Percentiles rank a stretch among this genome's conserved stretches.
phyloP scores from a whole-genome alignment of 2,329 filamentous ascomycete genomes.

The Aspergillus candidus region DNA sequence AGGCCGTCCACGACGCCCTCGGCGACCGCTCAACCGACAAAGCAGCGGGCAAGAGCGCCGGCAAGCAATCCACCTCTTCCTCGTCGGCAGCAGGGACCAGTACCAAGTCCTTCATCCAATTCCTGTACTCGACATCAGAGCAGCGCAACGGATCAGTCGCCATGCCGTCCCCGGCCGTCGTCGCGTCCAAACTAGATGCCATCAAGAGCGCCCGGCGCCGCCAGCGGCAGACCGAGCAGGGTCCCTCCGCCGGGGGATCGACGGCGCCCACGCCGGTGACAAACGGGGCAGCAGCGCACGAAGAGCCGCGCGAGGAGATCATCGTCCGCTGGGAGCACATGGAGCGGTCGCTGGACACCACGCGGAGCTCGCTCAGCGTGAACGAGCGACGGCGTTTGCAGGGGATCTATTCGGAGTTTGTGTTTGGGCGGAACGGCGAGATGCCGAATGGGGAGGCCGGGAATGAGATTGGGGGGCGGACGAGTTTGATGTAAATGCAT shows the following conservation, averaged over 20 bases:
- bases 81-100: constrained; percentile 22
- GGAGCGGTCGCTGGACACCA: constrained; percentile 66
- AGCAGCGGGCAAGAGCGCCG: constrained; percentile 20
- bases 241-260: constrained; percentile 10
- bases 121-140: constrained; percentile 62
- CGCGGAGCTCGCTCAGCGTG: constrained; percentile 73
- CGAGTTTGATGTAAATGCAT: constrained; percentile 73
- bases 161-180: constrained; percentile 71
- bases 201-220: constrained; percentile 67
- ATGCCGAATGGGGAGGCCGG: constrained; percentile 90
- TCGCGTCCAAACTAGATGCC: constrained; percentile 73
- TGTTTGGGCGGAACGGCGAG: constrained; percentile 85
- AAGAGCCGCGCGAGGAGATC: constrained; percentile 56
- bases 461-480: constrained; percentile 85
- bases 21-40: constrained; percentile 50
- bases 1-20: constrained; percentile 91
- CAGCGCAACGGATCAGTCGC: constrained; percentile 50
- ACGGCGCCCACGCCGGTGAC: constrained; percentile 11
- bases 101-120: constrained; percentile 62
- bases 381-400: constrained; percentile 69
- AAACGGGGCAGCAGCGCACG: constrained; percentile 19
- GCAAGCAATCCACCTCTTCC: constrained; percentile 23
- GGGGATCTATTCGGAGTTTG: constrained; percentile 86
- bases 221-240: constrained; percentile 49
- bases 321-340: constrained; percentile 81